Evolutionary conservation across 2,329 filamentous ascomycete genomes (phyloP), one percentile per base, ranked within the genome.

Genomic region (Chaetomium strumarium): DNA sequence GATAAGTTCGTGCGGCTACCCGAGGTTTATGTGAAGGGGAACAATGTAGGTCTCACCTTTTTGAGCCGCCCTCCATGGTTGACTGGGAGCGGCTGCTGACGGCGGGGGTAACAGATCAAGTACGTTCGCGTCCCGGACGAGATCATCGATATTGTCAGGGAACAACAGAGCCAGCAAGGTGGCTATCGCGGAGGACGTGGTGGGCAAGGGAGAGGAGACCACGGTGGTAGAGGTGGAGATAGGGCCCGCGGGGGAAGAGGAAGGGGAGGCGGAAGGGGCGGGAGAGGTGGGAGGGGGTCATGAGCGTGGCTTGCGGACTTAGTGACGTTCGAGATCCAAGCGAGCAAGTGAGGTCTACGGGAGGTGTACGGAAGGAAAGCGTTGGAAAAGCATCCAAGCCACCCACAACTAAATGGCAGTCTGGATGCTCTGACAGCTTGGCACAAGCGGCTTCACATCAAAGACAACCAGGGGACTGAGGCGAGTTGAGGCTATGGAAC

Each of bases 61-160:
- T n/a, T 5, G 20, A 24, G 24, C 4, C 24, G 24, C 24, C 24
- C 4, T 31, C 37, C 2, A 12, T 13, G 11, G n/a, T 33, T 9
- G 12, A 29, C 14, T 9, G 30, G 30, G 2, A 3, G 3, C 5
- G 33, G 38, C n/a, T 49, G 46, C 63, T 67, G 40, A 68, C 33
- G 24, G 16, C 3, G 12, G 49, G 56, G 49, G 12, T 24, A 20
- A 38, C 66, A 96, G 93, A 99, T 99, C 75, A 99, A 99, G 77
- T 99, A 96, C 73, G 81, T 99, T 31, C 85, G 92, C 63, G 89
- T 99, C 3, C 90, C 92, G 48, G 92, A 99, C 72, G 92, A 97
- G 70, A 95, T 99, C 57, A 88, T 99, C 72, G 92, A 97, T 59
- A 72, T 90, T 37, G 91, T 93, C 20, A 95, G 90, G 76, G 92